Base-by-base conservation (phyloP, 179 eudicot genomes). In the Spinacia oleracea region DNA sequence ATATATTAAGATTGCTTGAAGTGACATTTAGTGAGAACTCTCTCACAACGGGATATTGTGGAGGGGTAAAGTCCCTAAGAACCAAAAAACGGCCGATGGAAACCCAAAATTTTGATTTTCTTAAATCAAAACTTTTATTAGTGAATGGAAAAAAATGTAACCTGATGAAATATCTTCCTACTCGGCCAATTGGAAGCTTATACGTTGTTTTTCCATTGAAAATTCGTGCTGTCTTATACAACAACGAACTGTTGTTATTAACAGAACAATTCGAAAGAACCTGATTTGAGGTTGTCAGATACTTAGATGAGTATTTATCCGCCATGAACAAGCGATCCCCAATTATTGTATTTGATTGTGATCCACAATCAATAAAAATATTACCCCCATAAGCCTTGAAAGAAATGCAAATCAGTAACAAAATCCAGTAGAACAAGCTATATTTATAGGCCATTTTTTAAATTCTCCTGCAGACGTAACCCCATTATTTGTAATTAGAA, bases 151-250 rank as follows among this genome's bases (percentile, higher is more conserved):
- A 86, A 78, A 92, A 93, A 58, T 90, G 88, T 0, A 92, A 82
- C 50, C 97, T 94, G 77, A 92, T 89, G 86, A 91, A 91, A 81
- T 89, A 89, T 72, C 97, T 79, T 50, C 97, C 97, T 11, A 63
- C 27, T 9, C 82, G 90, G 76, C 69, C 84, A 66, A 92, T 86
- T 0, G 90, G 77, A 43, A 94, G 83, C 20, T 83, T 88, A 48
- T 91, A 94, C 73, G 74, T 79, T 6, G 91, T 72, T 21, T 78
- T 71, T 69, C 84, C 88, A 14, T 80, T 84, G 43, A 94, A 94
- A 21, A 94, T 82, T 81, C 94, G 83, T 0, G 90, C 93, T 3
- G 92, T 89, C 23, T 67, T 76, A 70, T 90, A 94, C 9, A 94
- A 77, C 50, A 58, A 78, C 40, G 82, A 83, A 50, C n/a, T n/a